Conservation (phyloP, 345 rosid genomes). For the Moricandia arvensis region DNA sequence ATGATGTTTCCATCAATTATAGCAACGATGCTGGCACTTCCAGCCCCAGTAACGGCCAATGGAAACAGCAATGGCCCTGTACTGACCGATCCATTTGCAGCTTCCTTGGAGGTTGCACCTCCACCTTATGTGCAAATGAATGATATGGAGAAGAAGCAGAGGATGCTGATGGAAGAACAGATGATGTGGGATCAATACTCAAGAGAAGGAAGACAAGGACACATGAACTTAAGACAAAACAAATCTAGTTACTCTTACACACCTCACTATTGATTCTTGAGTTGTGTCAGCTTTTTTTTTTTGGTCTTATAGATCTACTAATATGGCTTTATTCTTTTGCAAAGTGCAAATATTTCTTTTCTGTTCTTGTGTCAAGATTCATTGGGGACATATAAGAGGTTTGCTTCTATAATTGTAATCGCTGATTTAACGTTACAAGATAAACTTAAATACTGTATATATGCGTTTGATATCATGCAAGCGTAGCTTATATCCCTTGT, state of each 20-base stretch:
- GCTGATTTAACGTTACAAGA: background rate
- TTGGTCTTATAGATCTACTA: slow-evolving; percentile 14
- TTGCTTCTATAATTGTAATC: background rate
- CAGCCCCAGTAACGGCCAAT: slow-evolving; percentile 37
- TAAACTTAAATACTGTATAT: background rate
- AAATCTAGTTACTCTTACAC: slow-evolving; percentile 26
- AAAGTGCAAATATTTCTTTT: background rate
- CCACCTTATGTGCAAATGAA: slow-evolving; percentile 72
- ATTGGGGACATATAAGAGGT: background rate
- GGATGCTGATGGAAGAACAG: slow-evolving; percentile 62
- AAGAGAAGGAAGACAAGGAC: slow-evolving; percentile 59
- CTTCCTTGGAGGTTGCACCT: slow-evolving; percentile 58
- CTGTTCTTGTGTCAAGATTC: background rate
- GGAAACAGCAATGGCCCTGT: slow-evolving; percentile 26
- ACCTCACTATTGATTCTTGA: slow-evolving; percentile 27
- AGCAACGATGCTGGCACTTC: slow-evolving; percentile 56
- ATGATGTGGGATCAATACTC: slow-evolving; percentile 65
- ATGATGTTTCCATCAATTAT: background rate
- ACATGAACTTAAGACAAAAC: slow-evolving; percentile 35
- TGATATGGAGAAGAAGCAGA: slow-evolving; percentile 76
- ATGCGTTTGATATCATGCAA: background rate
- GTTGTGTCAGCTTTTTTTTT: background rate
- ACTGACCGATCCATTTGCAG: slow-evolving; percentile 61
- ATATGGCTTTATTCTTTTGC: background rate
- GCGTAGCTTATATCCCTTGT: background rate